Conservation (phyloP, 257 asterid genomes). For the Solanum chiquidenum region DNA sequence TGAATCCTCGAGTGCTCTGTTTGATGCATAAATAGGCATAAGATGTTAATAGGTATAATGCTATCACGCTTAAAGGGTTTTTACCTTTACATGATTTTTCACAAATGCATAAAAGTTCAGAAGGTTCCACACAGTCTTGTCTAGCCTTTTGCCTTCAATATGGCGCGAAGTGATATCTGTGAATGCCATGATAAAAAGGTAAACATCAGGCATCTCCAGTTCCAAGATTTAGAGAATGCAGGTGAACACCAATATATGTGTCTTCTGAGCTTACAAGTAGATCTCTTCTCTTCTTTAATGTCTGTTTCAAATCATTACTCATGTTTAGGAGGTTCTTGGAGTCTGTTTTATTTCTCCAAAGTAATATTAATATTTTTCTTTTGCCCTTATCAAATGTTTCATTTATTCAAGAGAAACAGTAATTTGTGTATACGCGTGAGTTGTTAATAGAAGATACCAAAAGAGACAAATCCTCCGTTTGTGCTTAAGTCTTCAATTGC, state of each 20-base stretch:
- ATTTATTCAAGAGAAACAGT: neutral
- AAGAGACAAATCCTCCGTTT: constrained; percentile 78
- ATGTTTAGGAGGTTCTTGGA: neutral
- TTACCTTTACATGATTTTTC: constrained; percentile 80
- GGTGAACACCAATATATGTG: neutral
- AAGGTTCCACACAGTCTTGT: constrained; percentile 83
- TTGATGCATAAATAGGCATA: constrained; percentile 13
- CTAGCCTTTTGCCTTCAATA: constrained; percentile 66
- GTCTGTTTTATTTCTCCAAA: neutral
- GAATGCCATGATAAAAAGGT: constrained; percentile 4
- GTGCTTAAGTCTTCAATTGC: constrained; percentile 75
- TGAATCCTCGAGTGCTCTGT: constrained; percentile 75
- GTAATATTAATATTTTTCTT: neutral
- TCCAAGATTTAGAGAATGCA: neutral
- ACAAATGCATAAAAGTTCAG: constrained; percentile 71
- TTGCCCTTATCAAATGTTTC: neutral
- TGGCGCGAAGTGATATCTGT: constrained; percentile 67
- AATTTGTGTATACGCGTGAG: neutral
- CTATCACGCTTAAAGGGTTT: constrained; percentile 10
- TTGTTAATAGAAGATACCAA: constrained; percentile 36
- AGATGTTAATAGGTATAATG: neutral
- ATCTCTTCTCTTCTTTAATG: neutral
- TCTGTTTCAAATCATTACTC: neutral
- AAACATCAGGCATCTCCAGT: neutral
- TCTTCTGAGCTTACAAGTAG: neutral